Evolutionary conservation across 2,329 filamentous ascomycete genomes (phyloP).

Genomic region (Harringtonia aguacate): DNA sequence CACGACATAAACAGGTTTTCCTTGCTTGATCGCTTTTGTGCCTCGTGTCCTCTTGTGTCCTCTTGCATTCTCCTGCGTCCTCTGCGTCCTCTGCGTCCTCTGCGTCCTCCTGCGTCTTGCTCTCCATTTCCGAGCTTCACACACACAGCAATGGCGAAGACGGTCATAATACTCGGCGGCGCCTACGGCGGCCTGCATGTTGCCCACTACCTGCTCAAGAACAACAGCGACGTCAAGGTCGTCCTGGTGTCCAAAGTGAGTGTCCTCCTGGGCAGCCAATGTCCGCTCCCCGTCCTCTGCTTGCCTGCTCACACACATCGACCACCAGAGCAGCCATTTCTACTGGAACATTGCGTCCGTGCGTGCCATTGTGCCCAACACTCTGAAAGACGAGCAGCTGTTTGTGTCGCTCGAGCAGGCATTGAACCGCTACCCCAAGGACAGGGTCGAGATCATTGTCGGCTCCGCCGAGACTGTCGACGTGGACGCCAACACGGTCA

Average conservation of each 20-base stretch:
- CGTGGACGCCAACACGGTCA: slow-evolving; percentile 30
- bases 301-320: neutral
- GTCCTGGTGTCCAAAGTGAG: slow-evolving; percentile 43
- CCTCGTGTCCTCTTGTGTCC: too few species aligned
- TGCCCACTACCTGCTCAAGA: slow-evolving; percentile 43
- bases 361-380: slow-evolving; percentile 41
- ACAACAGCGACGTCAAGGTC: slow-evolving; percentile 37
- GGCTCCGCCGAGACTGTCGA: slow-evolving; percentile 35
- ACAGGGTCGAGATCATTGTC: slow-evolving; percentile 39
- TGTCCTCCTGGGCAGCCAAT: neutral
- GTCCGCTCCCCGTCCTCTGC: too few species aligned
- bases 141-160: slow-evolving; percentile 31
- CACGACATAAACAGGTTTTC: too few species aligned
- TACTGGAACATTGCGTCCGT: slow-evolving; percentile 49
- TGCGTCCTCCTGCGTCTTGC: neutral
- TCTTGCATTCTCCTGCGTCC: too few species aligned
- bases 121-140: neutral
- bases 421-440: slow-evolving; percentile 36
- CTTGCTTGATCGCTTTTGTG: too few species aligned
- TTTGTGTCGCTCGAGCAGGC: slow-evolving; percentile 37
- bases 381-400: slow-evolving; percentile 37
- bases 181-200: slow-evolving; percentile 41
- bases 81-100: too few species aligned
- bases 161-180: slow-evolving; percentile 43
- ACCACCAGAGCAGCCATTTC: slow-evolving; percentile 45